Conservation (phyloP, 2,329 filamentous ascomycete genomes). For the Aspergillus sp. region DNA sequence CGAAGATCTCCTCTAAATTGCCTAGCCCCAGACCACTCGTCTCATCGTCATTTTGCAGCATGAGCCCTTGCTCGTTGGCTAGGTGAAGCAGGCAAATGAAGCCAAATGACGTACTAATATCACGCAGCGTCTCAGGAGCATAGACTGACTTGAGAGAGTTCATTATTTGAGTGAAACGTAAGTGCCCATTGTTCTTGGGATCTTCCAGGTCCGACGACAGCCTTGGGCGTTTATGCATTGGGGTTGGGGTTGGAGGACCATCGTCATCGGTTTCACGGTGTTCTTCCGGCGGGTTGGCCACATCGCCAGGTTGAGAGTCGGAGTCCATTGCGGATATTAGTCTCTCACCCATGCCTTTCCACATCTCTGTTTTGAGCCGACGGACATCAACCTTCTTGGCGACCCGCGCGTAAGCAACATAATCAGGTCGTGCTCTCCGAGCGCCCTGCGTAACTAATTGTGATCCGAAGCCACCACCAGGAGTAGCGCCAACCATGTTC, state of each 20-base stretch:
- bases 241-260: conserved; percentile 38
- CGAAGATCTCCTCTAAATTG: conserved; percentile 47
- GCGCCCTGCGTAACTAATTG: conserved; percentile 63
- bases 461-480: conserved; percentile 56
- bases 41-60: conserved; percentile 64
- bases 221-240: conserved; percentile 27
- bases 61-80: conserved; percentile 87
- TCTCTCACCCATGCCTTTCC: conserved; percentile 58
- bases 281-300: conserved; percentile 17
- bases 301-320: conserved; percentile 26
- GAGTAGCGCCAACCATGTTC: conserved; percentile 41
- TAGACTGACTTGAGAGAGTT: conserved; percentile 85
- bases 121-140: conserved; percentile 78
- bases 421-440: conserved; percentile 59
- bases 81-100: conserved; percentile 92
- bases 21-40: conserved; percentile 26
- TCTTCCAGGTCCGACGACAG: conserved; percentile 28
- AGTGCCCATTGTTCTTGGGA: conserved; percentile 50
- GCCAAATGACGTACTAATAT: conserved; percentile 90
- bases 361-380: conserved; percentile 64
- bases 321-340: conserved; percentile 38
- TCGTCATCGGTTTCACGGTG: conserved; percentile 25
- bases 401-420: conserved; percentile 64
- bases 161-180: conserved; percentile 91
- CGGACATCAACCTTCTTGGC: conserved; percentile 68